Evolutionary conservation across 805 yeast species (phyloP).

Genomic region (Candida nanaspora): DNA sequence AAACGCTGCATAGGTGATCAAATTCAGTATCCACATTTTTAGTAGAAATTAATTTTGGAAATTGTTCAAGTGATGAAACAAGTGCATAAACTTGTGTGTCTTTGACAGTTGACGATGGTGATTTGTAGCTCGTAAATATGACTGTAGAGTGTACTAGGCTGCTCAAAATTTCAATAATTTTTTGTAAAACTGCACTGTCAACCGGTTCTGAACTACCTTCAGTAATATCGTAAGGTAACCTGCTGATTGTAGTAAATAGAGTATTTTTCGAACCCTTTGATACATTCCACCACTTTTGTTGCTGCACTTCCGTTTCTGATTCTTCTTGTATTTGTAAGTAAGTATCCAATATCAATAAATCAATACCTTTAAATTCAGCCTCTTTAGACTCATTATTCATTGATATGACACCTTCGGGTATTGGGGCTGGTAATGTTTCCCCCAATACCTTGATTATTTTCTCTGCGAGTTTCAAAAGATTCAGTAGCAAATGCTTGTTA

Average conservation of each 20-base stretch:
- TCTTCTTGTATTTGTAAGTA: conserved; percentile 55
- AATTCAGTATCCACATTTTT: conserved; percentile 10
- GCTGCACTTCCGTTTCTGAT: conserved; percentile 24
- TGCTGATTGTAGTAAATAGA: conserved; percentile 59
- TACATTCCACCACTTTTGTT: conserved; percentile 74
- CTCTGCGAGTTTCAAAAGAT: conserved; percentile 35
- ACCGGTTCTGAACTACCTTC: conserved; percentile 7
- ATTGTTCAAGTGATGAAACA: conserved; percentile 36
- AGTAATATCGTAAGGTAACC: conserved; percentile 30
- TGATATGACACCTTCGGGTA: conserved; percentile 13
- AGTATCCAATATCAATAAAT: conserved; percentile 50
- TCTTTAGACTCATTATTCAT: conserved; percentile 15
- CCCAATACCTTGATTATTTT: conserved; percentile 15
- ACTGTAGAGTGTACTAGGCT: conserved; percentile 44
- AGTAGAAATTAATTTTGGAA: conserved; percentile 4
- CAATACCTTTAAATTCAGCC: conserved; percentile 38
- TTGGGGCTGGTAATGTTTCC: conserved; percentile 9
- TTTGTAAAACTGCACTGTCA: conserved; percentile 23
- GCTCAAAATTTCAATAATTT: conserved; percentile 42
- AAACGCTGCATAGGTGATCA: conserved; percentile 45
- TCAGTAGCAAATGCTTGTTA: conserved; percentile 38
- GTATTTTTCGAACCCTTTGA: conserved; percentile 41
- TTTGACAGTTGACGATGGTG: conserved; percentile 20
- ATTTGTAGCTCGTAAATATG: conserved; percentile 38
- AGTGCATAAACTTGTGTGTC: conserved; percentile 52